Evolutionary conservation across 1,284 basidiomycete species (phyloP).

Genomic region (Ceratobasidium sp.): DNA sequence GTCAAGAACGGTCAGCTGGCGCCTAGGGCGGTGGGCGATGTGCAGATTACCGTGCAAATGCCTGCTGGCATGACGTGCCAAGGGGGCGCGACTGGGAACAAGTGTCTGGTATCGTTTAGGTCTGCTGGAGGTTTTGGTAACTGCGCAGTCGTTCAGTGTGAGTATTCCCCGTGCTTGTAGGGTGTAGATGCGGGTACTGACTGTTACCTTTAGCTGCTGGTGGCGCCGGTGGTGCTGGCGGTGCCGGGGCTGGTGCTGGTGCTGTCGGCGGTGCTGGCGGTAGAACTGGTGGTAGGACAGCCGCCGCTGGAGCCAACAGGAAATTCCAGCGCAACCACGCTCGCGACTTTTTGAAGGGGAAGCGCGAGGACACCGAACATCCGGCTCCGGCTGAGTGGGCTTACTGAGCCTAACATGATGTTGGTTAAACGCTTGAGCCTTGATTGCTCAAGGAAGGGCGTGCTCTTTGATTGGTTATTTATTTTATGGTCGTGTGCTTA

Average conservation of each 20-base stretch:
- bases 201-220: not conserved
- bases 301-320: not conserved
- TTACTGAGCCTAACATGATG: slow-evolving; percentile 15
- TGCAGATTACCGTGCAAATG: slow-evolving; percentile 62
- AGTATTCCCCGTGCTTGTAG: not conserved
- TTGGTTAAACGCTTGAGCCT: not conserved
- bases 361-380: slow-evolving; percentile 15
- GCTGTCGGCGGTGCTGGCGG: not conserved
- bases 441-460: not conserved
- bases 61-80: slow-evolving; percentile 66
- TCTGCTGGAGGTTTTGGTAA: slow-evolving; percentile 57
- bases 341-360: slow-evolving; percentile 34
- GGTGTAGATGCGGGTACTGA: not conserved
- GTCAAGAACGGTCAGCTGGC: slow-evolving; percentile 28
- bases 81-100: slow-evolving; percentile 62
- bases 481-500: slow-evolving; percentile 13
- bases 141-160: slow-evolving; percentile 28
- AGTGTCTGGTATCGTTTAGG: slow-evolving; percentile 66
- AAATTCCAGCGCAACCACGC: slow-evolving; percentile 11
- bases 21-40: slow-evolving; percentile 58
- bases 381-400: not conserved
- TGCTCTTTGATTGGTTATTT: not conserved
- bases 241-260: not conserved
- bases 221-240: not conserved
- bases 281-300: not conserved